A percentile compares a stretch with the other conserved stretches of the same genome.
Conservation (phyloP, 148 eudicot species). For the Rhododendron ovatum region DNA sequence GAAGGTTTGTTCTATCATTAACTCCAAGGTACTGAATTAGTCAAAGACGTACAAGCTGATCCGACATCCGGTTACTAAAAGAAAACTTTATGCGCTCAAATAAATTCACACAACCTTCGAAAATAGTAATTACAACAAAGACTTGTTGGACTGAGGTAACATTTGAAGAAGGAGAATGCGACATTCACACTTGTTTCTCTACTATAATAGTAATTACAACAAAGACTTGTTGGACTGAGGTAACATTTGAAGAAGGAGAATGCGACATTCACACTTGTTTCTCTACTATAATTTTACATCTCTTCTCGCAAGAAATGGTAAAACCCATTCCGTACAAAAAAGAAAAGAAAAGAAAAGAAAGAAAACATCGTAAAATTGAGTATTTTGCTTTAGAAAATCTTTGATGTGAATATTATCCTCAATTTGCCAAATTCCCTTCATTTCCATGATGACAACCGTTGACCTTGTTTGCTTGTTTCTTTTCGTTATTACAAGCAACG, state of each 20-base stretch:
- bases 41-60: no score
- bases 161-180: no score
- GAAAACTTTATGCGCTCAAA: no score
- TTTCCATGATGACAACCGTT: not conserved
- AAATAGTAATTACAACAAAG: not conserved
- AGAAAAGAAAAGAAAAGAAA: no score
- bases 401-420: not conserved
- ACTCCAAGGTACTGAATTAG: no score
- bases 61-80: no score
- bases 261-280: not conserved
- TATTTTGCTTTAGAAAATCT: no score
- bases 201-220: not conserved
- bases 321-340: not conserved
- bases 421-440: not conserved
- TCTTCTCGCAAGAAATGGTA: not conserved
- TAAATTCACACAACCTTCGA: not conserved
- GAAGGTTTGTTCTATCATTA: no score
- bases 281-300: not conserved
- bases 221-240: not conserved
- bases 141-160: not conserved
- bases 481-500: not conserved
- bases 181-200: not conserved
- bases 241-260: not conserved
- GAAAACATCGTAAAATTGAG: no score
- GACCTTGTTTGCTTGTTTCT: not conserved